These are phyloP conservation scores for Diophrys appendiculata DNA, from an alignment of 73 alveolate species.

Conservation along the genomic window DNA sequence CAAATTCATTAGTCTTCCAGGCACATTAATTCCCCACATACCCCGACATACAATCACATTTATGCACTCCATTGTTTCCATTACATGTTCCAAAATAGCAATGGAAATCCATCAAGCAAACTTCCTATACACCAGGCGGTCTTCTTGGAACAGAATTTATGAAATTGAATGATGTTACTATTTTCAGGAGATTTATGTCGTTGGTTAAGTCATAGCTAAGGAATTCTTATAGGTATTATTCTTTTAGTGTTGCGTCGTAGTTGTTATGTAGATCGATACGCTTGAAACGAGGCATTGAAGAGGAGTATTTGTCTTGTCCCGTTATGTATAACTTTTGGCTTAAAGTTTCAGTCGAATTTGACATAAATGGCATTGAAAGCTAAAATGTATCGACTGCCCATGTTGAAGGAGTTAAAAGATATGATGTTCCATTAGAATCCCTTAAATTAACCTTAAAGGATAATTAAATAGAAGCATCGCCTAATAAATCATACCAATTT, in stretches of 20 bases:
- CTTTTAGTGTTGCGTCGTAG: not conserved
- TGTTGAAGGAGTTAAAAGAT: not conserved
- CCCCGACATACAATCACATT: too few species aligned
- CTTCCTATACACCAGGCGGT: not conserved
- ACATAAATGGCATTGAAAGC: not conserved
- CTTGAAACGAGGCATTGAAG: not conserved
- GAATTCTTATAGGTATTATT: not conserved
- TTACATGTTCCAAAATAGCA: not conserved
- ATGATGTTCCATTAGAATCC: not conserved
- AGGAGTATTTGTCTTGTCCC: not conserved
- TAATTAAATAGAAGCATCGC: not conserved
- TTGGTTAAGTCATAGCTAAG: not conserved
- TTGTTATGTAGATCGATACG: not conserved
- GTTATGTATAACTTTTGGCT: not conserved
- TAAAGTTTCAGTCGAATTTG: not conserved
- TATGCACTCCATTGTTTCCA: too few species aligned
- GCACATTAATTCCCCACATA: too few species aligned
- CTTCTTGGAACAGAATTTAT: not conserved
- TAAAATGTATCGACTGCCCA: not conserved
- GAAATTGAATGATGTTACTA: not conserved
- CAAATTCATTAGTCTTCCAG: too few species aligned
- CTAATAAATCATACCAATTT: not conserved
- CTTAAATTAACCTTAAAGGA: not conserved
- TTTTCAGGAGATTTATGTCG: not conserved
- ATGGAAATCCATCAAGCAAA: not conserved